Evolutionary conservation across 2,329 filamentous ascomycete genomes (phyloP), one percentile per base, ranked within the genome.

Genomic region (Cercospora zeina): DNA sequence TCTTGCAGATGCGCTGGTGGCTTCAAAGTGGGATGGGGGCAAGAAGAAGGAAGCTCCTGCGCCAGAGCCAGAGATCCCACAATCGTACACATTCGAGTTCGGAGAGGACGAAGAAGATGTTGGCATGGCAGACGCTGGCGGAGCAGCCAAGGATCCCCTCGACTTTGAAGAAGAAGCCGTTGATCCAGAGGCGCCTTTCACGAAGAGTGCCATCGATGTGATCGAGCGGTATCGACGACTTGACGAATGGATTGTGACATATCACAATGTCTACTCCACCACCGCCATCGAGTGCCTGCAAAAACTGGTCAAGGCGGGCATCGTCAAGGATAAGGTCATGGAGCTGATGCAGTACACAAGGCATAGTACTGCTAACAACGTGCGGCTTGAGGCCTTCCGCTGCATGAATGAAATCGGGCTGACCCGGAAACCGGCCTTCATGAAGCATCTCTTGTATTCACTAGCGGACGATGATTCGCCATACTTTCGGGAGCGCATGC

Each of bases 191-290:
- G 78, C 81, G 47, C 76, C 79, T 6, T 81, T 88, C 37, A 81
- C 83, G 62, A 78, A 78, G 61, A 82, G 83, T 58, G 83, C 83
- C 2, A 77, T 88, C 27, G 81, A 82, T 27, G 85, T 87, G 69
- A 83, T 88, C 36, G 83, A 87, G 65, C 81, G 86, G 33, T 85
- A 87, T 65, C 79, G 85, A 59, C 80, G 86, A 36, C 83, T 88
- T 71, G 86, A 88, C 67, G 86, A 88, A 72, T 88, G 85, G 85
- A 85, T 85, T 1, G 82, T 84, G 39, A 87, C 86, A 0, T 87
- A 82, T 69, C 85, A 87, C 59, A 88, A 88, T 67, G 75, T 87
- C 24, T 86, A 87, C 71, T 84, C 86, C 1, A 79, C 80, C 11
- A 85, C 85, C 11, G 85, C 85, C 19, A 76, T 88, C 16, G 78